These are phyloP conservation scores for Phytophthora quininea DNA, from an alignment of 352 stramenopile genomes.

Conservation along the genomic window DNA sequence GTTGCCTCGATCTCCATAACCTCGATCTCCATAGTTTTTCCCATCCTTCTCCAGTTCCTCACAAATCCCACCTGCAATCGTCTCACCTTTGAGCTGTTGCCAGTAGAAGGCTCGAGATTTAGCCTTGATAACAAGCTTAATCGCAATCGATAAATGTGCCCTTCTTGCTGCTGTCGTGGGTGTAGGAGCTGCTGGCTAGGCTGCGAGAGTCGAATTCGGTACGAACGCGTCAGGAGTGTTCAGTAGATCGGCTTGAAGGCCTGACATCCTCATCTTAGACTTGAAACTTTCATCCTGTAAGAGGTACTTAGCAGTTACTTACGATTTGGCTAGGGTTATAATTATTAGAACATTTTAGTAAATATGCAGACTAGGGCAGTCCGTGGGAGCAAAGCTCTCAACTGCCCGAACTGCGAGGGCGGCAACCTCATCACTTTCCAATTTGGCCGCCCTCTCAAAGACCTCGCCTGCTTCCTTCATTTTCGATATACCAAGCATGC, in stretches of 20 bases:
- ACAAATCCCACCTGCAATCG: slow-evolving; percentile 77
- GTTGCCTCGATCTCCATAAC: too few relatives aligned
- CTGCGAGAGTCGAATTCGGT: slow-evolving; percentile 17
- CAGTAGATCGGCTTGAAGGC: slow-evolving; percentile 56
- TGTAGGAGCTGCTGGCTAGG: slow-evolving; percentile 9
- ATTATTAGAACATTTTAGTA: too few relatives aligned
- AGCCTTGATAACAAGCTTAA: slow-evolving; percentile 63
- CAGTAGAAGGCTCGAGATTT: slow-evolving; percentile 78
- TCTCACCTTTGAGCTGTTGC: slow-evolving; percentile 68
- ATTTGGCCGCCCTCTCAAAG: too few relatives aligned
- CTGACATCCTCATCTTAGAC: slow-evolving; percentile 71
- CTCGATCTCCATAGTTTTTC: too few relatives aligned
- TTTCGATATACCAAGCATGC: too few relatives aligned
- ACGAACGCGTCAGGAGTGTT: slow-evolving; percentile 64
- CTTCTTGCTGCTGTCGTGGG: slow-evolving; percentile 29
- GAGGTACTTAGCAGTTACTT: too few relatives aligned
- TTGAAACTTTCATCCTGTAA: slow-evolving; percentile 77
- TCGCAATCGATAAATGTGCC: slow-evolving; percentile 63
- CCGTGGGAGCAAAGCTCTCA: too few relatives aligned
- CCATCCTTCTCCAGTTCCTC: slow-evolving; percentile 75
- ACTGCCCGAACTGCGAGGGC: too few relatives aligned
- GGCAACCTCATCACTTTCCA: too few relatives aligned
- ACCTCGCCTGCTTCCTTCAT: too few relatives aligned
- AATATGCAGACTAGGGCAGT: too few relatives aligned
- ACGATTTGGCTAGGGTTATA: too few relatives aligned